Percentiles rank a stretch among this genome's conserved stretches.
phyloP scores from a whole-genome alignment of 129 eudicot genomes.

The Pseudognaphalium luteoalbum region DNA sequence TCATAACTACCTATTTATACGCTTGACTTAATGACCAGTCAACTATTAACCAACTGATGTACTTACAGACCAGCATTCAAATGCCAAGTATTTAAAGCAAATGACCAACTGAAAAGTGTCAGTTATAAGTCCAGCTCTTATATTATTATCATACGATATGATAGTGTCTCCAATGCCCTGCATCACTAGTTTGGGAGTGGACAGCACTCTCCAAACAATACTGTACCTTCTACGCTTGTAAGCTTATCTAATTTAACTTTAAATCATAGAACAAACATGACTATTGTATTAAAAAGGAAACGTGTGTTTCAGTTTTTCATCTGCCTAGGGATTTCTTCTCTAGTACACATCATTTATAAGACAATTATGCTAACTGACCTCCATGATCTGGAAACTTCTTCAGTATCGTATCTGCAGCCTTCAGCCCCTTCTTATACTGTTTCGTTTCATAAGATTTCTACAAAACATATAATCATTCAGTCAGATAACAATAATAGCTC shows the following conservation, averaged over 20 bases:
- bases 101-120: not conserved
- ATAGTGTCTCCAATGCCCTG: not conserved
- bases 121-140: not conserved
- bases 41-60: not conserved
- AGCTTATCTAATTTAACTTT: not conserved
- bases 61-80: not conserved
- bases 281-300: not conserved
- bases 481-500: not conserved
- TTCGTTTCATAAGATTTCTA: slow-evolving; percentile 99
- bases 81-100: not conserved
- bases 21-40: not conserved
- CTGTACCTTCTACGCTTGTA: not conserved
- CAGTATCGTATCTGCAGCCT: slow-evolving; percentile 91
- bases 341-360: not conserved
- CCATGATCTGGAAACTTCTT: slow-evolving; percentile 98
- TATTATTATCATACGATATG: no score
- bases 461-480: slow-evolving; percentile 22
- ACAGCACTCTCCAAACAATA: not conserved
- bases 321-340: slow-evolving; percentile 6
- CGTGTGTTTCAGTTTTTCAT: not conserved
- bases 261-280: not conserved
- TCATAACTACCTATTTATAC: not conserved
- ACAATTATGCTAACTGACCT: slow-evolving; percentile 47
- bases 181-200: not conserved
- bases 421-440: slow-evolving; percentile 93